Evolutionary conservation across 805 yeast genomes (phyloP), one percentile per base, ranked within the genome.

Genomic region (Ogataea pini): DNA sequence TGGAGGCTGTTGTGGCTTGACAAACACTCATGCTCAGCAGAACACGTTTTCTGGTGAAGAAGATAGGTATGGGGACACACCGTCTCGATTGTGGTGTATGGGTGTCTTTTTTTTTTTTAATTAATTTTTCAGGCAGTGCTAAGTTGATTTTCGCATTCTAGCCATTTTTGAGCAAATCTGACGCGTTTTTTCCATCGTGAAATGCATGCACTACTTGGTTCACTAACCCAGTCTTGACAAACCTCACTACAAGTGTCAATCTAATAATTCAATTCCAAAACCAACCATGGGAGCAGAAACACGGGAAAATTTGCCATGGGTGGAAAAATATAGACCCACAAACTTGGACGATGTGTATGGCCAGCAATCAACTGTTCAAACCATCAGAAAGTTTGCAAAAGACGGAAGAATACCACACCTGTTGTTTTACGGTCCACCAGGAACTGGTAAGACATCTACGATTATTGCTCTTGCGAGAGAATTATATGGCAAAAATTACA

Each of bases 351-450:
- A 94, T 40, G 92, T 94, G 8, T 83, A 89, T 60, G 99, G 99
- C 4, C 98, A 94, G 63, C 80, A 80, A 42, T 94, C 86, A 42
- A 89, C 90, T 25, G 89, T 94, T 6, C 77, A 79, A 28, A 92
- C 97, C 7, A 88, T 94, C 14, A 79, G 90, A 36, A 85, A 82
- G 62, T 94, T 92, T 66, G 90, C 91, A 14, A 78, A 81, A 51
- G 88, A 85, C 51, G 91, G 94, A 9, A 81, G 82, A 57, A 72
- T 92, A 31, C 99, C 99, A 2, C 99, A 94, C 70, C 71, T 94
- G 56, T 73, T 94, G 44, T 94, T 94, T 69, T 94, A 94, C 66
- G 97, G 96, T 0, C 96, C 96, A 1, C 96, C 96, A 14, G 96
- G 96, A 17, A 89, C 96, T 0, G 96, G 96, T 56, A 89, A 89